Base-by-base conservation (phyloP, 257 asterid species). In the Primulina tabacum region DNA sequence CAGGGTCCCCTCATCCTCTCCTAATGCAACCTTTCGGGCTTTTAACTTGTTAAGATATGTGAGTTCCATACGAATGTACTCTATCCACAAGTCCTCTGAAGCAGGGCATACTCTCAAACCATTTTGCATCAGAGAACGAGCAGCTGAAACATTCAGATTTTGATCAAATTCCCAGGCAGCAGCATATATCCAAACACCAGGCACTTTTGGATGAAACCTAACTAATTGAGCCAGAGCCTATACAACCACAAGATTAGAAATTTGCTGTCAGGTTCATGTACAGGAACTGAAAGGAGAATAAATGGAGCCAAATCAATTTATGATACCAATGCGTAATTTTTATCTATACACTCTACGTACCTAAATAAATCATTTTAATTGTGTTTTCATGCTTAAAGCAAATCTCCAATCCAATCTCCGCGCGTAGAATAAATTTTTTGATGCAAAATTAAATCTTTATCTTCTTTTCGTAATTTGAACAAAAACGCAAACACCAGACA, bases 121-220 rank as follows among this genome's bases (percentile, higher is more conserved):
- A 58, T 85, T 85, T 79, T 85, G 96, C 97, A 94, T 94, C 6
- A 91, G 85, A 73, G 96, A 88, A 58, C 99, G 94, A 17, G 96
- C 96, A 70, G 99, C 89, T 50, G 83, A 85, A 76, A 80, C 95
- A 71, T 94, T 94, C 75, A 88, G 84, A 82, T 94, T 94, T 70
- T 69, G 77, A 70, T 94, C 97, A 18, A 94, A 94, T 74, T 94
- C 93, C 97, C 97, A 91, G 28, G 97, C 96, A 40, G 99, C 97
- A 72, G 97, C 97, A 76, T 94, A 91, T 58, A 94, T 86, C 97
- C 97, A 94, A 28, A 86, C 89, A 64, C 95, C 89, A 63, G 99
- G 87, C n/a, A 89, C 87, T 81, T 86, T 94, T 29, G 99, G 97
- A 75, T 94, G 97, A 82, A 87, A 85, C 70, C 96, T 84, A 64